Base-by-base conservation (phyloP, 1,284 basidiomycete genomes). In the Sanghuangporus baumii region DNA sequence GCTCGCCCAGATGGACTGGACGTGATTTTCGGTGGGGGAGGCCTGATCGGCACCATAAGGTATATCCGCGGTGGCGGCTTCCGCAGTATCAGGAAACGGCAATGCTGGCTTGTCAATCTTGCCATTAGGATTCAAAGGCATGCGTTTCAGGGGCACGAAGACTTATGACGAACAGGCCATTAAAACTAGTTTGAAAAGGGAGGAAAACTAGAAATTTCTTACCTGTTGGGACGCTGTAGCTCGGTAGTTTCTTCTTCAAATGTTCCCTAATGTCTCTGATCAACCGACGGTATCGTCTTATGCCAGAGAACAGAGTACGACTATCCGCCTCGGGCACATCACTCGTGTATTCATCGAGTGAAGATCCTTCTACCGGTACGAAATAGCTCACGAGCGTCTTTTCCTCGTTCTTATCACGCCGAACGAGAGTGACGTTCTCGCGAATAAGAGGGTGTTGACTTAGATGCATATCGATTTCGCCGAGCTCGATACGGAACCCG, bases 81-180 rank as follows among this genome's bases (percentile, higher is more conserved):
- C 87, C 2, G 89, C 93, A 1, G 97, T 99, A 75, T 99, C 97
- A 1, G 97, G 97, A 89, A 99, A 99, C 14, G 97, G 97, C 57
- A 99, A 84, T 0, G 94, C 93, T 0, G 97, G 96, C 75, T 99
- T 99, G 81, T 99, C 97, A 73, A 99, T 91, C 78, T 99, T 99
- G 66, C 97, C 97, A 74, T 99, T 99, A 3, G 97, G 97, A 73
- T 98, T 99, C 59, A 99, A 84, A 12, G 97, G 97, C 91, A 99
- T 97, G 66, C 94, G 91, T 65, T 84, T 85, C 46, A 99, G 82
- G 0, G 97, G 97, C 51, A 99, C 95, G 70, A 98, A 95, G 50
- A 98, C 95, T 94, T 31, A 31, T 31, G 26, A 47, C 57, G 43
- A 61, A 63, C 66, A 36, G 57, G 26, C 18, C 58, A 67, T 34